phyloP scores from a whole-genome alignment of 176 grass and related monocot species.

The Phyllostachys edulis region DNA sequence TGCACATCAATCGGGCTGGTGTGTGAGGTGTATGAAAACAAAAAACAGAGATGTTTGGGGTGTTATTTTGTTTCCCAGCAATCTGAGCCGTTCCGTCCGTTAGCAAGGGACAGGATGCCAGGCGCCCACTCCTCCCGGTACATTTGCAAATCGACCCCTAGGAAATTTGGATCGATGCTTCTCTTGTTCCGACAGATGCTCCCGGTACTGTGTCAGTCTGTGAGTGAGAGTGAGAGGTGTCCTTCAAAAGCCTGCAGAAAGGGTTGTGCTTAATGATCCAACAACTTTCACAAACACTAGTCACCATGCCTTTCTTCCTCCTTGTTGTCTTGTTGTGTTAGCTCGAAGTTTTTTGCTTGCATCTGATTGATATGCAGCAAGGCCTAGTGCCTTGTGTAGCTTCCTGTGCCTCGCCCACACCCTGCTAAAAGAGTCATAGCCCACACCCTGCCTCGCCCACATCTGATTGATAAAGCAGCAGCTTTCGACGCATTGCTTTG shows the following conservation, averaged over 20 bases:
- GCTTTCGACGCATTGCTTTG: constrained; percentile 29
- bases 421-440: constrained; percentile 10
- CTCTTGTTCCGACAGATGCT: too few relatives aligned
- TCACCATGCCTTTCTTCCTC: background rate
- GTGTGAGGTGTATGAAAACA: background rate
- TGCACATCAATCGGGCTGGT: background rate
- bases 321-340: constrained; percentile 1
- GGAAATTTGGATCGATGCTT: too few relatives aligned
- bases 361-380: background rate
- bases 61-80: too few relatives aligned
- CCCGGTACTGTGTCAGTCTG: too few relatives aligned
- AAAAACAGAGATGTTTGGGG: background rate
- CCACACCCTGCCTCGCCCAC: too few relatives aligned
- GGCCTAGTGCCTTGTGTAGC: background rate
- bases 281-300: background rate
- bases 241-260: constrained; percentile 44
- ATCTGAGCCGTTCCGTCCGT: too few relatives aligned
- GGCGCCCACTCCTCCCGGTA: too few relatives aligned
- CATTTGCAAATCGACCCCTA: too few relatives aligned
- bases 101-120: too few relatives aligned
- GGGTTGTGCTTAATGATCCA: constrained; percentile 12
- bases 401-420: background rate
- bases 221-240: background rate
- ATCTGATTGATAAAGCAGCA: background rate
- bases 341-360: background rate